These are phyloP conservation scores for Suhomyces wounanorum DNA, from an alignment of 1,139 yeast genomes.

Conservation along the genomic window DNA sequence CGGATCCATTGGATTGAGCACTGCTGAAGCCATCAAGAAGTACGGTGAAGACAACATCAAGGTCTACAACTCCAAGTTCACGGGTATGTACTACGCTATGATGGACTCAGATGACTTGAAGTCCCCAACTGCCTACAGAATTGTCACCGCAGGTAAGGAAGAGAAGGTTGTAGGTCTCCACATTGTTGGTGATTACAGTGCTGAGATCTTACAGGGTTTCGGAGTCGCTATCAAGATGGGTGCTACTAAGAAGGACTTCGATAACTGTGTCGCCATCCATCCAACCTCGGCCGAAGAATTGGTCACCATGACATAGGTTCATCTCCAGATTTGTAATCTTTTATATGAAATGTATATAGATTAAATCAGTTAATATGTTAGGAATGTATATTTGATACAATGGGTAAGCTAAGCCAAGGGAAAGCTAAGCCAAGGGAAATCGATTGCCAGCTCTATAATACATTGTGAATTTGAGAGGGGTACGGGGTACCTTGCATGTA, in stretches of 20 bases:
- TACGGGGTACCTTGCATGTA: too few species aligned
- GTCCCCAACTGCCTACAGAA: conserved; percentile 84
- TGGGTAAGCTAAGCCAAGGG: background rate
- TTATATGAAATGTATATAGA: background rate
- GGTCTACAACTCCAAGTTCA: conserved; percentile 78
- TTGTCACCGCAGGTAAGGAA: conserved; percentile 73
- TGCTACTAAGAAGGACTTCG: conserved; percentile 94
- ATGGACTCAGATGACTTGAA: conserved; percentile 64
- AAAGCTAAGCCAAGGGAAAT: too few species aligned
- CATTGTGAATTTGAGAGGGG: background rate
- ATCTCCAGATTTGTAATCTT: background rate
- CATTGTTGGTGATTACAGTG: conserved; percentile 83
- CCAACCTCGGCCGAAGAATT: conserved; percentile 98
- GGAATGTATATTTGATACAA: background rate
- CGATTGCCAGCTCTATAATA: background rate
- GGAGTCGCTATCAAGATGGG: conserved; percentile 98
- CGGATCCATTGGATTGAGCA: conserved; percentile 87
- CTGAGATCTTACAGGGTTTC: conserved; percentile 96
- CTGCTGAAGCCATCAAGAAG: conserved; percentile 70
- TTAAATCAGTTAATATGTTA: background rate
- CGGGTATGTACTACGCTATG: conserved; percentile 93
- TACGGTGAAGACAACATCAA: conserved; percentile 83
- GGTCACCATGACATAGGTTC: conserved; percentile 72
- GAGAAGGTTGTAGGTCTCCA: conserved; percentile 97
- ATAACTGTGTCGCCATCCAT: conserved; percentile 94